Evolutionary conservation across 2,329 filamentous ascomycete genomes (phyloP), one percentile per base, ranked within the genome.

Genomic region (Tolypocladium endophyticum): DNA sequence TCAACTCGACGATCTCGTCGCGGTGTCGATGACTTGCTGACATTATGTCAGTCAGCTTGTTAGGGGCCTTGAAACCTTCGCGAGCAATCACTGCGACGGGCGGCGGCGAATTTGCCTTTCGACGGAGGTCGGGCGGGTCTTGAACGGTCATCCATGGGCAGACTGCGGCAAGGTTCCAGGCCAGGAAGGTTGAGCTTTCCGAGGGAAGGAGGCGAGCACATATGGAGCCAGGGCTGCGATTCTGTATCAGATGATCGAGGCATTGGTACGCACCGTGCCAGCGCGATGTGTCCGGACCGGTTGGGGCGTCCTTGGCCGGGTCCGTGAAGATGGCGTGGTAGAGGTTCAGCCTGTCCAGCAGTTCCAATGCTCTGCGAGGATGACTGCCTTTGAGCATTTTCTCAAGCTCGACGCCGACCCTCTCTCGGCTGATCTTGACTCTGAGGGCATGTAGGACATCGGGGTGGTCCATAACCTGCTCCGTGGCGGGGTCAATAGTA

Each of bases 361-460:
- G 77, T 33, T 79, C 72, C n/a, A 92, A 74, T 9, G 88, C 81
- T 64, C 78, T 77, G 56, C 76, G 75, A 9, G 88, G 87, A 65
- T 86, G 77, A 14, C 82, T 80, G 39, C 81, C 86, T 81, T 53
- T 62, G 4, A 64, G 41, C 59, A 63, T 64, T 33, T 64, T 57
- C 36, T 57, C 56, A 14, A 97, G 68, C 71, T 99, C 94, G 4
- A 88, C 82, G 0, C 91, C 90, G 1, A 99, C 87, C 60, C 94
- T 82, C 73, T 99, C 94, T 59, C 92, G 85, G 68, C 90, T 97
- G 65, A 99, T 97, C 72, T 99, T 99, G 36, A 87, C 73, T 56
- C 82, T 85, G n/a, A 99, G 77, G 4, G 90, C 89, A 14, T 86
- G 78, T 61, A 92, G 82, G 56, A 99, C 94, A n/a, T 82, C 80